Base-by-base conservation (phyloP, 2,329 filamentous ascomycete species). In the Xylariaceae sp. region DNA sequence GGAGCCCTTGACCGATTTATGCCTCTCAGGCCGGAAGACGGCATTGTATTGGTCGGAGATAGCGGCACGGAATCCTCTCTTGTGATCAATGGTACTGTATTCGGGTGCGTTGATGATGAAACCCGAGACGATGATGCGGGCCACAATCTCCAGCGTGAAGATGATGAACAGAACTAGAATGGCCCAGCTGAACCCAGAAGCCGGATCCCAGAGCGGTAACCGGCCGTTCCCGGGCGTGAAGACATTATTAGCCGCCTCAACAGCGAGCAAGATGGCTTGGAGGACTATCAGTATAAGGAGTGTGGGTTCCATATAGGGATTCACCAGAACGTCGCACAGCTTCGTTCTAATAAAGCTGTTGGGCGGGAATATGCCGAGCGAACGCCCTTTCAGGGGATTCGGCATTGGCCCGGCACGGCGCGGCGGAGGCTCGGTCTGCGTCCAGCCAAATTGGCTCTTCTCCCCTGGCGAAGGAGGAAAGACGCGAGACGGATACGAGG, bases 51-150 rank as follows among this genome's bases (percentile, higher is more conserved):
- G 89, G 40, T 85, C 80, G 26, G 77, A 65, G 14, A 95, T 65
- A 9, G 82, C 84, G 43, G 80, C 78, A 33, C 76, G 77, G 7
- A 94, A 61, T 9, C 88, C 85, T 19, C 80, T 69, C 44, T 81
- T 75, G 33, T 85, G 76, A 57, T 93, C 84, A 41, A 93, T 83
- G 5, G 88, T 93, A 58, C 86, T 94, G 58, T 95, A 95, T 54
- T 95, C 89, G 7, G 77, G 67, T 2, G 92, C 84, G 53, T 98
- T 98, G 45, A 94, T 67, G 19, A 98, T 70, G 48, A 98, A 83
- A 0, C 92, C 93, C 1, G 92, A 98, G 1, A 98, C 93, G 39
- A 98, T 81, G 26, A 89, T 80, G 35, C 89, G 83, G 40, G 85
- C 78, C 35, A 82, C 65, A 22, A 93, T 72, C 58, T 98, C 93